Conservation (phyloP, 2,329 filamentous ascomycete species). For the Bretziella fagacearum region DNA sequence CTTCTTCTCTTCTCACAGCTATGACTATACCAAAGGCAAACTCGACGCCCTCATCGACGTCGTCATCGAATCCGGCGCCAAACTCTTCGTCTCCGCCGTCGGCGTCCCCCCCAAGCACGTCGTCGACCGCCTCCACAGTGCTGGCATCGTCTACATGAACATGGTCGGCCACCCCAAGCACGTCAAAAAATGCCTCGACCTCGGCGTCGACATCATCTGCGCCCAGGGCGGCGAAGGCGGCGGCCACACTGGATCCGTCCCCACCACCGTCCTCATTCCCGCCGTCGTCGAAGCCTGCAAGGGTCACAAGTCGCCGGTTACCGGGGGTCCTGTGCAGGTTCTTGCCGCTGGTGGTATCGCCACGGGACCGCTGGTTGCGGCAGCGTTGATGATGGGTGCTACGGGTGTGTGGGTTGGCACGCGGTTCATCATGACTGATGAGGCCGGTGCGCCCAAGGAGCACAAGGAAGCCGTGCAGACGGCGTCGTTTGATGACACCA, state of each 20-base stretch:
- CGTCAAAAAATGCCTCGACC: conserved; percentile 84
- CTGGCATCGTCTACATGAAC: conserved; percentile 95
- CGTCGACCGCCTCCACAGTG: conserved; percentile 75
- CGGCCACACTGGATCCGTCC: conserved; percentile 87
- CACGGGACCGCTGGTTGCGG: conserved; percentile 80
- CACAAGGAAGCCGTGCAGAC: conserved; percentile 95
- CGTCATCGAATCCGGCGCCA: conserved; percentile 79
- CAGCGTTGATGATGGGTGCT: conserved; percentile 83
- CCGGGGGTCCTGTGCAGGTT: conserved; percentile 74
- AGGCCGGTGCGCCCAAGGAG: conserved; percentile 80
- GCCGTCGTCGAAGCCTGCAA: conserved; percentile 69
- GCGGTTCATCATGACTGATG: conserved; percentile 81
- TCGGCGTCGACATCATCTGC: conserved; percentile 91
- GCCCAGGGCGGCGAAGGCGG: conserved; percentile 96
- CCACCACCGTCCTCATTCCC: conserved; percentile 82
- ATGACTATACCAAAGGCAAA: conserved; percentile 99
- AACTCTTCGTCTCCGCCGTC: conserved; percentile 91
- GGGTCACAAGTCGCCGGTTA: conserved; percentile 71
- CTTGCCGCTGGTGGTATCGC: conserved; percentile 86
- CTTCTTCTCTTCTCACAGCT: conserved; percentile 38
- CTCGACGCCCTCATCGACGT: conserved; percentile 79
- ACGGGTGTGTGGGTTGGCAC: conserved; percentile 93
- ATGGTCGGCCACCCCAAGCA: conserved; percentile 99
- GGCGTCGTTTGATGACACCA: conserved; percentile 82
- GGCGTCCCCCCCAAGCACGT: conserved; percentile 79